Base-by-base conservation (phyloP, 2,329 filamentous ascomycete genomes). In the Clarireedia hainanense region DNA sequence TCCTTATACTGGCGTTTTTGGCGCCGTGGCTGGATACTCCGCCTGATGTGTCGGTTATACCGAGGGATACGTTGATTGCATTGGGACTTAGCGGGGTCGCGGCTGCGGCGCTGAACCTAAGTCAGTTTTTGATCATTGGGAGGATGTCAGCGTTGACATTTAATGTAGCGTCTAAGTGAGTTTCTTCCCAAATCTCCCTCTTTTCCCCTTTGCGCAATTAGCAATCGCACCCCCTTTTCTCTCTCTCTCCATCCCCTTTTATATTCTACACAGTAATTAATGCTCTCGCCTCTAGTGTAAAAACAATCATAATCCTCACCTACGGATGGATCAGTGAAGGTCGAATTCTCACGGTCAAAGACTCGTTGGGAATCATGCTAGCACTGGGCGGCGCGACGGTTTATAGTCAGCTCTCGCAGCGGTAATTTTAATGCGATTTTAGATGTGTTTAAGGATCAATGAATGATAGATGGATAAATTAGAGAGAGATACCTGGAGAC, bases 291-390 rank as follows among this genome's bases (percentile, higher is more conserved):
- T 66, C 63, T 61, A 73, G 74, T 60, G 67, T 75, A 47, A 75
- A 76, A 68, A 75, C 73, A 15, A 73, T 75, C 34, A 68, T 75
- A 36, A 75, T 76, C 50, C 64, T 75, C 57, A 71, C 69, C 23
- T 73, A 74, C 60, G 73, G 73, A 10, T 76, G 73, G 73, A 69
- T 74, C 55, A 74, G 69, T 63, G 73, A 75, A 60, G 72, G 72
- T 54, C 72, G 72, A 59, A 62, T 70, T 10, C 64, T 75, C 30
- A 73, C 67, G 46, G 52, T 65, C 10, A 66, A 67, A 45, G 74
- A 76, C 58, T 66, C 69, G 56, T 63, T 72, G n/a, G 74, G 73
- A 56, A 73, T 76, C 10, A 52, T 72, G n/a, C 61, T 75, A 27
- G 73, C 74, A 34, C 63, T 76, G 6, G 71, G 74, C 12, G 74